Base-by-base conservation (phyloP, 768 basidiomycete species). In the Russula griseocarnosa region DNA sequence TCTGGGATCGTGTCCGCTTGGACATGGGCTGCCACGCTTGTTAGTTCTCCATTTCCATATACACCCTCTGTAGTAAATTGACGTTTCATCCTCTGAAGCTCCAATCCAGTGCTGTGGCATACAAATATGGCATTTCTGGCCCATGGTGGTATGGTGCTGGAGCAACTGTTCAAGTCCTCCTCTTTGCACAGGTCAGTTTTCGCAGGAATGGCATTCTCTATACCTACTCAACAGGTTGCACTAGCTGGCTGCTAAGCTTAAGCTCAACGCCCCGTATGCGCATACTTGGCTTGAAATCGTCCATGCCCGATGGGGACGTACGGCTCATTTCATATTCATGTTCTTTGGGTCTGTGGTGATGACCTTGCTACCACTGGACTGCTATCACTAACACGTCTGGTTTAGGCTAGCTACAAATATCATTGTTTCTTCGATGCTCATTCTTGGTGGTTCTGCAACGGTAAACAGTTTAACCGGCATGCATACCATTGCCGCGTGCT, bases 61-160 rank as follows among this genome's bases (percentile, higher is more conserved):
- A 46, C 14, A 1, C 24, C 3, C 44, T 51, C 5, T 36, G 14
- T 13, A 8, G 3, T 28, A 22, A n/a, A 22, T 28, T 68, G 42
- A 61, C 34, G 32, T 44, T 16, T 75, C 14, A 28, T 36, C 32
- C n/a, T 63, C 56, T 14, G 3, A 55, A 84, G 83, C 77, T 92
- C 2, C 90, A 92, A 82, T 87, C 86, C 34, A 90, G 87, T 60
- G 89, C 90, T 0, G 85, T 92, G 9, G 91, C 86, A 0, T 97
- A 95, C 74, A 87, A 88, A 70, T 92, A 85, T 69, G 94, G 89
- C 10, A 86, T 94, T 64, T 86, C 84, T 5, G 92, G 92, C 0
- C 90, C 91, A 0, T 94, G 89, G 88, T 92, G 90, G 88, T 94
- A 94, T 69, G 93, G 90, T 7, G 84, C 89, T 38, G 93, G 92